Base-by-base conservation (phyloP, 192 early-diverging fungal species). In the Coemansia sp. region DNA sequence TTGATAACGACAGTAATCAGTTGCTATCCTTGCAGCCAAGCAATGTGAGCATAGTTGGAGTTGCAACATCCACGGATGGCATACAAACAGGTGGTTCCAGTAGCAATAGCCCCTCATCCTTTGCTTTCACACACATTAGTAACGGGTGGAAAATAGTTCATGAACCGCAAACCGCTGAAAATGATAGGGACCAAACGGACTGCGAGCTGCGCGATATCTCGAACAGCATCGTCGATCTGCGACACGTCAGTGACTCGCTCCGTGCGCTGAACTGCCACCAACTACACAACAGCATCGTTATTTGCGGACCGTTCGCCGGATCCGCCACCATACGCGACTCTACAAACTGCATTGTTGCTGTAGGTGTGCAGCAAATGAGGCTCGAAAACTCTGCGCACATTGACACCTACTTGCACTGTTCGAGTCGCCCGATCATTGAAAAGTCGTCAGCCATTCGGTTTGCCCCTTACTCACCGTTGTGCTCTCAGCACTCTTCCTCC, bases 371-470 rank as follows among this genome's bases (percentile, higher is more conserved):
- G 34, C 95, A 96, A 90, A 88, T 94, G 55, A 84, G 93, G 40
- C 88, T 96, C 86, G 93, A 96, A 79, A 81, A 86, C 53, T 90
- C 89, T 0, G 71, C 51, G 16, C 49, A 77, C 39, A 85, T 92
- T 46, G 83, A 86, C 30, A 81, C 91, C 7, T 86, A 86, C 40
- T 70, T 94, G 9, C 83, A 89, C 60, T 90, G 89, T 30, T 74
- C 87, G 4, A 92, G 92, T 61, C 85, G 88, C 13, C 93, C 93
- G 3, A 94, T 97, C 49, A 94, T 97, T 64, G 95, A 97, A 78
- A 85, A 88, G 61, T 94, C 90, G 42, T 58, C 75, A 1, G 68
- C 72, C 1, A 82, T 95, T 63, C 64, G 84, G 4, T 92, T 97
- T 84, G 91, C 86, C 4, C 71, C 86, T 16, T 91, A 84, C 60